Conservation (phyloP, 2,329 filamentous ascomycete genomes). For the Paecilomyces sp. region DNA sequence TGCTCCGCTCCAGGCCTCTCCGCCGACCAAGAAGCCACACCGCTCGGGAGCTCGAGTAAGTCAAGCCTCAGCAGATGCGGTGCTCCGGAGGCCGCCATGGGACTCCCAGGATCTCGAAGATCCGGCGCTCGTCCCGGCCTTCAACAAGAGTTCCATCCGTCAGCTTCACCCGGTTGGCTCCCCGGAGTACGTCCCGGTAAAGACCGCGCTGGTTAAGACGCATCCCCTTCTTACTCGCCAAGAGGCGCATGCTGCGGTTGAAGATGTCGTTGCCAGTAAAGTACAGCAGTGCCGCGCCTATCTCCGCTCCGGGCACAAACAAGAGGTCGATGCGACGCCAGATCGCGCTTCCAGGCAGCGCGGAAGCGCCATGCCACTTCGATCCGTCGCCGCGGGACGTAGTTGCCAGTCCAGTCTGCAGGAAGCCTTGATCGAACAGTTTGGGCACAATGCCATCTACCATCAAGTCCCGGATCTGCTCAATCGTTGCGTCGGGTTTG, state of each 20-base stretch:
- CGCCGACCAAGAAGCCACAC: neutral
- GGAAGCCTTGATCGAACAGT: constrained; percentile 57
- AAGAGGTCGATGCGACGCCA: constrained; percentile 85
- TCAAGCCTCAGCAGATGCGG: constrained; percentile 57
- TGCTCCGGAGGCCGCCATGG: constrained; percentile 73
- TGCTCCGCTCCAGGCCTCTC: neutral
- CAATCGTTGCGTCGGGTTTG: constrained; percentile 51
- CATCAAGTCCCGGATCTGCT: constrained; percentile 55
- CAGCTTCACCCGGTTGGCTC: constrained; percentile 50
- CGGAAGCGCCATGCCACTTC: constrained; percentile 85
- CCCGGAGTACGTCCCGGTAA: constrained; percentile 62
- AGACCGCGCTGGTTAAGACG: constrained; percentile 76
- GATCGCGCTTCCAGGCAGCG: constrained; percentile 51
- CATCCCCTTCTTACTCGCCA: constrained; percentile 77
- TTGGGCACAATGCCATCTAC: constrained; percentile 56
- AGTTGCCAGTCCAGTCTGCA: constrained; percentile 63
- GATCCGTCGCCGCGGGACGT: constrained; percentile 52
- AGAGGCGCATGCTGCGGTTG: constrained; percentile 73
- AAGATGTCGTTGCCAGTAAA: constrained; percentile 96
- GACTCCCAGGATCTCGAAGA: constrained; percentile 77
- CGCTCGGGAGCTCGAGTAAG: constrained; percentile 6
- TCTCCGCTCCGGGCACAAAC: constrained; percentile 69
- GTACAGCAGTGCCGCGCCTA: constrained; percentile 83
- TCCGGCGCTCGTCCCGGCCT: constrained; percentile 65
- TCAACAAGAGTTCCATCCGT: constrained; percentile 67